phyloP scores from a whole-genome alignment of 805 yeast species.

The Teunomyces cretensis region DNA sequence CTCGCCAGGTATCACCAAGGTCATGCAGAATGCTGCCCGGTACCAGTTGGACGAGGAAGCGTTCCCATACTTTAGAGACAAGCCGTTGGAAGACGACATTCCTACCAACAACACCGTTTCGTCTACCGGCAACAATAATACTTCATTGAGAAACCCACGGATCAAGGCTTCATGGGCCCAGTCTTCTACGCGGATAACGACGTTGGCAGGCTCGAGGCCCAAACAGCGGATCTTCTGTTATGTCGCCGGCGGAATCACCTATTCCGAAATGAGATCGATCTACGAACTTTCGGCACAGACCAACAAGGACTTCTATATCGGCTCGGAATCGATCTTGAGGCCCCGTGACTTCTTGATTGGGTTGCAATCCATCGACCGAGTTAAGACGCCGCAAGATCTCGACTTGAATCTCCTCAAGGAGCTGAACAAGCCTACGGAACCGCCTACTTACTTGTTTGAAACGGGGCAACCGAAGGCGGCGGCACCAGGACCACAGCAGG shows the following conservation, averaged over 20 bases:
- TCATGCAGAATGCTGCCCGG: constrained; percentile 50
- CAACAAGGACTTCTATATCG: constrained; percentile 75
- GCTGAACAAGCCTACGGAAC: constrained; percentile 28
- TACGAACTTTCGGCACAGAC: constrained; percentile 63
- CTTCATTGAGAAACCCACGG: constrained; percentile 64
- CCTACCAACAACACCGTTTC: constrained; percentile 15
- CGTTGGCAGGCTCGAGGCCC: constrained; percentile 13
- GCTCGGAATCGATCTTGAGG: constrained; percentile 71
- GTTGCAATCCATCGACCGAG: constrained; percentile 38
- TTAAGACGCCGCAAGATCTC: constrained; percentile 41
- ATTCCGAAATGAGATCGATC: constrained; percentile 74
- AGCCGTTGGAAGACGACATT: constrained; percentile 55
- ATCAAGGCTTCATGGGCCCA: constrained; percentile 80
- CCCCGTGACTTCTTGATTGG: constrained; percentile 51
- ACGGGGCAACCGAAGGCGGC: constrained; percentile 18
- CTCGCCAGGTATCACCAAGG: constrained; percentile 65
- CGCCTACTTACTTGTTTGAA: constrained; percentile 47
- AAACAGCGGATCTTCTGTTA: constrained; percentile 76
- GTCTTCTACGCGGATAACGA: constrained; percentile 15
- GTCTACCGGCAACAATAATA: neutral
- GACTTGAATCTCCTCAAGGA: constrained; percentile 37
- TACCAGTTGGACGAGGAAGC: constrained; percentile 53
- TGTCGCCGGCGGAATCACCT: constrained; percentile 87
- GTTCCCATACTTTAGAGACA: constrained; percentile 77
- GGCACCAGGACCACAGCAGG: no score